Base-by-base conservation (phyloP, 495 filamentous ascomycete species). In the Hyaloscypha finlandica region DNA sequence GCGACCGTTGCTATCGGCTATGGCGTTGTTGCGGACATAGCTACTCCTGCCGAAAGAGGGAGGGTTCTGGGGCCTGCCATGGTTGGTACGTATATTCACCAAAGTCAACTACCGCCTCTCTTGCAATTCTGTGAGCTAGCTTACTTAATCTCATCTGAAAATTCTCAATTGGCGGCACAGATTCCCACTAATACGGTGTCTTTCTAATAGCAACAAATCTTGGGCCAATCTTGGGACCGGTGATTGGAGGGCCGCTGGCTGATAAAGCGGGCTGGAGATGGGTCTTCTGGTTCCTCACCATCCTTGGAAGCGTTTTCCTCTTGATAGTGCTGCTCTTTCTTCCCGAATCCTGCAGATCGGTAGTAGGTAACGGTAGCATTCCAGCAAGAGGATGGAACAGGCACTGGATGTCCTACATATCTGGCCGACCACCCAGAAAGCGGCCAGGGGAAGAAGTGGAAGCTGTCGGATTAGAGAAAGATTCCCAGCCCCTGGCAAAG, bases 211-310 rank as follows among this genome's bases (percentile, higher is more conserved):
- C 61, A 30, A 51, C 62, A 22, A 63, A 64, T 63, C 2, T 64
- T 25, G 33, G 57, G n/a, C 31, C 64, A 31, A 22, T 19, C 35
- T 8, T 65, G 4, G 80, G 80, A 0, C 81, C 81, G 6, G 74
- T 81, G 8, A 70, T 83, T 52, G 81, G 81, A 4, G 81, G 80
- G 5, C 22, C 77, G 11, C 51, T 84, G 32, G 66, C 72, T 48
- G 75, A 71, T 53, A 8, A 29, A 29, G 79, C 80, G 9, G 81
- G 80, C 19, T 56, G 45, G 79, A 56, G 75, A 4, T 75, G 69
- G 61, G 74, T 83, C 4, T 84, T 84, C 63, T 84, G 80, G 81
- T 79, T 81, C 53, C 68, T 84, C 19, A 68, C 70, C 8, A 77
- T 84, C 25, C 48, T 74, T 29, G 70, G 73, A 53, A 75, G 75